Evolutionary conservation across 805 yeast species (phyloP), one percentile per base, ranked within the genome.

Genomic region (Starmerella apicola): DNA sequence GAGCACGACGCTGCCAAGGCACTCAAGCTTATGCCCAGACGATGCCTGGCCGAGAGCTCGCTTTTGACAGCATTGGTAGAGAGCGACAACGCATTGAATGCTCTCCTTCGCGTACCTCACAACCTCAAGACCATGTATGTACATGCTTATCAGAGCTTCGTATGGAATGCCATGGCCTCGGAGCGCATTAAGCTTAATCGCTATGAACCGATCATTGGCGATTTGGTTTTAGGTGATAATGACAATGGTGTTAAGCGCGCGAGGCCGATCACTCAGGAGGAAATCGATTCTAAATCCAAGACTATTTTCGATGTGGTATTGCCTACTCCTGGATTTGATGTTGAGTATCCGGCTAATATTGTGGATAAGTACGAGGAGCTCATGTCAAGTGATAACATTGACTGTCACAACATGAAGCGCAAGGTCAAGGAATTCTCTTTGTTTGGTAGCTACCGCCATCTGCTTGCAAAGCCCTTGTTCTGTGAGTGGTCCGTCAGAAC

Each of bases 281-380:
- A 88, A 43, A 63, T 78, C 19, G 72, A 65, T 4, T 40, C 64
- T 2, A 72, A 72, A 0, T 71, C 67, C 39, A 81, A 68, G 55
- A 60, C 79, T 10, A 79, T 88, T 25, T 77, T 70, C 54, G 97
- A 91, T 59, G 68, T 91, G 22, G 94, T 93, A 3, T 65, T 91
- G 40, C 97, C 99, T n/a, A 74, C 94, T 0, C 98, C 99, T 2
- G 99, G 99, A 0, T 85, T 76, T 57, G 96, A 85, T 55, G 74
- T 91, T n/a, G 55, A 68, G 12, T 91, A 91, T 55, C 98, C 99
- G 5, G 63, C 69, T 9, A 81, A 83, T 53, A 59, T 68, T 31
- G 62, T 83, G 34, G 66, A 74, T 30, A 71, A 73, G 1, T 86
- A 86, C 55, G 70, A 72, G 32, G 74, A 71, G 3, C 65, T 74